These are phyloP conservation scores for Ceratobasidium sp. DNA, from an alignment of 1,284 basidiomycete genomes.

Conservation along the genomic window DNA sequence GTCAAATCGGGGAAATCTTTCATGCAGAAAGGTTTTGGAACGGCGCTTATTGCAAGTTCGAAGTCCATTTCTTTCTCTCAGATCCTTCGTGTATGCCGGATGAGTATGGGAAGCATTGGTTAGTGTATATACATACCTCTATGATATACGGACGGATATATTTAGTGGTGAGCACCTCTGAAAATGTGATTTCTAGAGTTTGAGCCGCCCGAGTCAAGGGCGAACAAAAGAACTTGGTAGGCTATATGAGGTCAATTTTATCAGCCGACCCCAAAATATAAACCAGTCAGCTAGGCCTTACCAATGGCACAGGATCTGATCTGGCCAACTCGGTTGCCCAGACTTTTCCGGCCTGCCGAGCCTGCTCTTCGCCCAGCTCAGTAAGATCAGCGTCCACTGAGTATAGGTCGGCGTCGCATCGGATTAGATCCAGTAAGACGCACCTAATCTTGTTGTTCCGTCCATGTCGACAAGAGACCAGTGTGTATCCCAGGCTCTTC, in stretches of 20 bases:
- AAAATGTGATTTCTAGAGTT: constrained; percentile 73
- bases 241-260: constrained; percentile 50
- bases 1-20: constrained; percentile 64
- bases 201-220: constrained; percentile 76
- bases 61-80: constrained; percentile 71
- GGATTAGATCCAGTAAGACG: too few relatives aligned
- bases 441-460: neutral
- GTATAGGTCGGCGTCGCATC: neutral
- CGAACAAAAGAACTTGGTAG: constrained; percentile 69
- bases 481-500: too few relatives aligned
- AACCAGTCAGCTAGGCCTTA: too few relatives aligned
- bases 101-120: neutral
- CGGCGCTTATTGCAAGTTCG: constrained; percentile 78
- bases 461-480: neutral
- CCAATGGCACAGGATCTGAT: constrained; percentile 57
- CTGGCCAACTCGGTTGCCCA: constrained; percentile 66
- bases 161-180: constrained; percentile 48
- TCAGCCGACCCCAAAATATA: too few relatives aligned
- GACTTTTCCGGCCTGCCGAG: constrained; percentile 53
- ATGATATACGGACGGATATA: constrained; percentile 54
- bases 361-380: constrained; percentile 16
- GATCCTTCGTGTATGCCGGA: constrained; percentile 54
- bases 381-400: constrained; percentile 21
- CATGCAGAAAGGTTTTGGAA: constrained; percentile 60
- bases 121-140: constrained; percentile 56